Conservation (phyloP, 2,329 filamentous ascomycete genomes). For the Cyphellophora europaea region DNA sequence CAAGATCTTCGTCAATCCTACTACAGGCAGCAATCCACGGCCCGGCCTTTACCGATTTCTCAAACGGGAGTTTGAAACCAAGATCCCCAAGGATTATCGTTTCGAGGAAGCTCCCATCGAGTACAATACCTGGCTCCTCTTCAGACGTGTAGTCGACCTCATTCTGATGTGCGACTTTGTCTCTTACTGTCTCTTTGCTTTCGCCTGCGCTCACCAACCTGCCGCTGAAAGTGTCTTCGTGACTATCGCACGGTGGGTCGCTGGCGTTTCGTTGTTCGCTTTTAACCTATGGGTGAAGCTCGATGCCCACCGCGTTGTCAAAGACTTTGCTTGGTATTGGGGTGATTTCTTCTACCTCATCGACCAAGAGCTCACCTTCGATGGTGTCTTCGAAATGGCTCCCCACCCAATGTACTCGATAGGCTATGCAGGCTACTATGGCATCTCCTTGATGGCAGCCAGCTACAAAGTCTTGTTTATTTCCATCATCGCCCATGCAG, state of each 20-base stretch:
- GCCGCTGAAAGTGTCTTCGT: constrained; percentile 60
- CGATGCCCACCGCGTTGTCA: constrained; percentile 93
- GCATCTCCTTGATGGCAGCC: constrained; percentile 94
- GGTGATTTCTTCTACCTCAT: constrained; percentile 98
- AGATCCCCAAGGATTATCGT: constrained; percentile 86
- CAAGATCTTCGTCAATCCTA: constrained; percentile 75
- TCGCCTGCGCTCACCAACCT: constrained; percentile 73
- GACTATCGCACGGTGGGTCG: constrained; percentile 64
- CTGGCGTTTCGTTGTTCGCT: constrained; percentile 68
- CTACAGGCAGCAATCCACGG: constrained; percentile 70
- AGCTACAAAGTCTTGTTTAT: constrained; percentile 98
- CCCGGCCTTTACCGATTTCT: constrained; percentile 75
- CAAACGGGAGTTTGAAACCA: constrained; percentile 84
- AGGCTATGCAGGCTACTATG: constrained; percentile 95
- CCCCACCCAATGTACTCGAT: constrained; percentile 99
- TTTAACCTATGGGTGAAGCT: constrained; percentile 99
- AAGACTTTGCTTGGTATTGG: constrained; percentile 99
- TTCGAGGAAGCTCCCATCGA: constrained; percentile 90
- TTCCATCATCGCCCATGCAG: constrained; percentile 86
- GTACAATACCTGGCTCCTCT: constrained; percentile 98
- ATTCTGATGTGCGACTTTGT: constrained; percentile 99
- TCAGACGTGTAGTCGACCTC: constrained; percentile 88
- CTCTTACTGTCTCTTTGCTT: constrained; percentile 91
- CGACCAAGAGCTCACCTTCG: constrained; percentile 94
- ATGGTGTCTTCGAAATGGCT: constrained; percentile 98